Conservation (phyloP, 2,329 filamentous ascomycete species). For the Cercospora canescens region DNA sequence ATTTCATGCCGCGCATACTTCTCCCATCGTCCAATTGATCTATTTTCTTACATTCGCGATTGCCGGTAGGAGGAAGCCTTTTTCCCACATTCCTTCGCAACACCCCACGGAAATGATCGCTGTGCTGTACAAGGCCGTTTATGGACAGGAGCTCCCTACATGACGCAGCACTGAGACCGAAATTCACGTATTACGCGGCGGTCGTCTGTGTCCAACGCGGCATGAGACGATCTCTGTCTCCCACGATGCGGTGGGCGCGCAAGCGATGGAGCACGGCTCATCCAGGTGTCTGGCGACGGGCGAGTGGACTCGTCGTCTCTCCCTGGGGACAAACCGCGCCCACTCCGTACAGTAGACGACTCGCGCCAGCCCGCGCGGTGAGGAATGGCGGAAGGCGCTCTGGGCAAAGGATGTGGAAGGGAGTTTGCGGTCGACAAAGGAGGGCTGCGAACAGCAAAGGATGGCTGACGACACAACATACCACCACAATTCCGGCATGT, state of each 20-base stretch:
- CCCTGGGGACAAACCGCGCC: neutral
- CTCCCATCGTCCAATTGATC: neutral
- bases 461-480: constrained; percentile 4
- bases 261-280: constrained; percentile 3
- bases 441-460: neutral
- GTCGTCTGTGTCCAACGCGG: neutral
- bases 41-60: neutral
- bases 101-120: neutral
- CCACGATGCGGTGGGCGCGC: neutral
- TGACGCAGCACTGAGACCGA: neutral
- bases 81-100: neutral
- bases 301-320: neutral
- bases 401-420: neutral
- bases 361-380: neutral
- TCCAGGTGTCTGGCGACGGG: neutral
- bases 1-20: neutral
- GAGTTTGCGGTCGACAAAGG: neutral
- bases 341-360: neutral
- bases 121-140: neutral
- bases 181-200: neutral
- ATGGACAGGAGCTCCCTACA: neutral
- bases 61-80: neutral
- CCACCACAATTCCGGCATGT: neutral
- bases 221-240: neutral
- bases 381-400: neutral